Evolutionary conservation across 202 grass and related monocot genomes (phyloP).

Genomic region (Panicum hallii): DNA sequence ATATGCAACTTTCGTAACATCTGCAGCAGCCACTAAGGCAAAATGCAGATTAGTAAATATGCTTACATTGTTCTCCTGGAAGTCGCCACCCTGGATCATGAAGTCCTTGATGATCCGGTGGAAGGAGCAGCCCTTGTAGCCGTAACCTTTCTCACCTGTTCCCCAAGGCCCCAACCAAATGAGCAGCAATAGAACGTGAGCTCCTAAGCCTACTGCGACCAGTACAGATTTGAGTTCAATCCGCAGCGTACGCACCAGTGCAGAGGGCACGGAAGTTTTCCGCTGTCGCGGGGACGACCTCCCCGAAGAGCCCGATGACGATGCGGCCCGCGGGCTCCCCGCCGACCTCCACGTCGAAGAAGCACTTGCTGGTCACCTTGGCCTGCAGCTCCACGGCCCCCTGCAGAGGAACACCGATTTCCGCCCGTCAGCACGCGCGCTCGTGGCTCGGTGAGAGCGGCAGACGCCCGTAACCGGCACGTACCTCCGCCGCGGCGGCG

Average conservation of each 20-base stretch:
- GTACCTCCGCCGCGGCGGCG: slow-evolving; percentile 44
- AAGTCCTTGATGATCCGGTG: slow-evolving; percentile 84
- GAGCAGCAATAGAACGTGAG: background rate
- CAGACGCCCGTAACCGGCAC: background rate
- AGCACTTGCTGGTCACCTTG: slow-evolving; percentile 64
- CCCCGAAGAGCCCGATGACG: slow-evolving; percentile 70
- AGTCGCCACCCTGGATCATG: slow-evolving; percentile 82
- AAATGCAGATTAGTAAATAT: background rate
- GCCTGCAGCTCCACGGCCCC: slow-evolving; percentile 58
- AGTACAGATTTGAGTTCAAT: background rate
- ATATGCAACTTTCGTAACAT: background rate
- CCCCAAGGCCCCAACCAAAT: background rate
- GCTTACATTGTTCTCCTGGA: slow-evolving; percentile 65
- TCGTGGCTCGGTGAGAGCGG: background rate
- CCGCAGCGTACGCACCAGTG: slow-evolving; percentile 49
- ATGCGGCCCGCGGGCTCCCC: slow-evolving; percentile 55
- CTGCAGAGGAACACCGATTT: background rate
- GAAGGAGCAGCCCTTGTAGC: slow-evolving; percentile 77
- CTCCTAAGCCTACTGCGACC: background rate
- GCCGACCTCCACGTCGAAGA: slow-evolving; percentile 69
- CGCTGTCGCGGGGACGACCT: slow-evolving; percentile 58
- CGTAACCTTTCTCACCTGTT: slow-evolving; percentile 65
- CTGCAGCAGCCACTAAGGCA: background rate
- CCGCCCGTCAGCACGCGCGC: background rate
- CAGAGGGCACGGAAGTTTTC: slow-evolving; percentile 71